Base-by-base conservation (phyloP, 176 grass and related monocot genomes). In the Pontederia paniculata region DNA sequence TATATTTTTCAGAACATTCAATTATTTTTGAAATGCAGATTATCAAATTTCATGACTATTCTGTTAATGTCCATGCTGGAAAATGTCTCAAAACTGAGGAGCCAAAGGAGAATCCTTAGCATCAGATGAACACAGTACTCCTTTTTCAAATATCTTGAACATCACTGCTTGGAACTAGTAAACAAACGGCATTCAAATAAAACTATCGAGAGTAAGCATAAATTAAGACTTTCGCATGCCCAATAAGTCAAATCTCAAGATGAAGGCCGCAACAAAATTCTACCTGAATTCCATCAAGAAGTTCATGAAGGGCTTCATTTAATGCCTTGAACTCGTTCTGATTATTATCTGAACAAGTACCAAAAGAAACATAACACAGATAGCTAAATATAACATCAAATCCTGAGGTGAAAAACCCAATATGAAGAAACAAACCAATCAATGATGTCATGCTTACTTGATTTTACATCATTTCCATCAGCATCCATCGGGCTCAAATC, bases 271-370 rank as follows among this genome's bases (percentile, higher is more conserved):
- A 53, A 52, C 16, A 18, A 52, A 77, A 63, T 58, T 67, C 2
- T 87, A 98, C 93, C 83, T 98, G 86, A 67, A 98, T 98, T 73
- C 93, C 93, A 77, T 98, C 86, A 8, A 98, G 86, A 51, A 98
- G 59, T 84, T 98, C 93, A 77, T 91, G 81, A 75, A 98, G 93
- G 70, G 83, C 83, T 60, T 82, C 87, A 70, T 91, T 91, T 55
- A 98, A 62, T 56, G 83, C 83, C 55, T 76, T 78, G 56, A 98
- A 55, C 73, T 98, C 93, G 42, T 77, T 63, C 18, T 78, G 74
- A 60, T 61, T 81, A 65, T 77, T 68, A 56, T 78, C 85, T 97
- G 71, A 15, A 77, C 5, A 55, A 72, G 31, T 16, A 72, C 70
- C 63, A 25, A 53, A 50, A 17, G 55, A 50, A 73, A 52, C 41